Evolutionary conservation across 257 asterid species (phyloP).

Genomic region (Scutellaria baicalensis): DNA sequence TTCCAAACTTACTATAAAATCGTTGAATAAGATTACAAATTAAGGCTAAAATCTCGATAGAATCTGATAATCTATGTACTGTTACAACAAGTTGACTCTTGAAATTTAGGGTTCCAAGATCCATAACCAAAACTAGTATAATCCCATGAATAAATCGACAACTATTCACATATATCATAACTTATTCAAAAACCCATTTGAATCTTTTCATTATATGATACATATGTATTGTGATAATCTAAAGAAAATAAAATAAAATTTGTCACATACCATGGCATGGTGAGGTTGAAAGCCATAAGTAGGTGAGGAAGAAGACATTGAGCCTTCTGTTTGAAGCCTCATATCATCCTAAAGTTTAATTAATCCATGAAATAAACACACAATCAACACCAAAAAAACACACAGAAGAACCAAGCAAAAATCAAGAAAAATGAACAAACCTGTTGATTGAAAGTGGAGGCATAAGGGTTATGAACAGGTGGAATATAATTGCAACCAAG

Average conservation of each 20-base stretch:
- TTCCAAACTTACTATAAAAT: not conserved
- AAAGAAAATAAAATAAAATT: not conserved
- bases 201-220: too few species aligned
- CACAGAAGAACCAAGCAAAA: not conserved
- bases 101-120: slow-evolving; percentile 20
- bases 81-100: slow-evolving; percentile 2
- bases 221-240: too few species aligned
- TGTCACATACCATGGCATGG: slow-evolving; percentile 43
- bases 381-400: not conserved
- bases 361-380: slow-evolving; percentile 2
- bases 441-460: slow-evolving; percentile 47
- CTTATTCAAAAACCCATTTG: too few species aligned
- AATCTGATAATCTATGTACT: not conserved
- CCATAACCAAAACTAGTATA: not conserved
- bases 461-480: slow-evolving; percentile 43
- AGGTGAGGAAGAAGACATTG: slow-evolving; percentile 44
- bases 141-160: too few species aligned
- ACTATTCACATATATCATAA: too few species aligned
- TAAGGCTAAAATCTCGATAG: not conserved
- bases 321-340: slow-evolving; percentile 48
- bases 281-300: slow-evolving; percentile 42
- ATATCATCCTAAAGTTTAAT: slow-evolving; percentile 47
- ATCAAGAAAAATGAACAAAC: slow-evolving; percentile 4
- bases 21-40: not conserved
- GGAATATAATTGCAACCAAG: slow-evolving; percentile 44